phyloP scores from a whole-genome alignment of 306 rosid genomes.

The Quercus bicolor region DNA sequence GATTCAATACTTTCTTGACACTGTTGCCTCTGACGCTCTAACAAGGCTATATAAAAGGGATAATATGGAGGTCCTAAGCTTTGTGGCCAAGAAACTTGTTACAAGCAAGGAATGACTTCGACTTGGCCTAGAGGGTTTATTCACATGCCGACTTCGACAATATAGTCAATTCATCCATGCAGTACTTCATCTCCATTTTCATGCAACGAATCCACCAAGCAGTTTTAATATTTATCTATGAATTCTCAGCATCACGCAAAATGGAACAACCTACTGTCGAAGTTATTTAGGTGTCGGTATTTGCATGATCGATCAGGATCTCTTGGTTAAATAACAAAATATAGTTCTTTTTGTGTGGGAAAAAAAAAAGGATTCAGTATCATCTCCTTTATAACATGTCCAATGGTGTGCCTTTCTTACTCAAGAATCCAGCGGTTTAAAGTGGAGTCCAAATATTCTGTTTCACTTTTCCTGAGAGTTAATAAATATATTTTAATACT shows the following conservation, averaged over 20 bases:
- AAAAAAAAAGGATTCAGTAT: background rate
- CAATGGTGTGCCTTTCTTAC: background rate
- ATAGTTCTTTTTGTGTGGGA: background rate
- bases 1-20: background rate
- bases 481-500: too few species aligned
- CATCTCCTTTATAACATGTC: background rate
- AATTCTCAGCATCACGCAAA: too few species aligned
- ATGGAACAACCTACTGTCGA: background rate
- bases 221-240: too few species aligned
- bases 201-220: background rate
- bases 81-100: slow-evolving; percentile 32
- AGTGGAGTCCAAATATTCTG: too few species aligned
- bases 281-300: background rate
- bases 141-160: slow-evolving; percentile 18
- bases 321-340: background rate
- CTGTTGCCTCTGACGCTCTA: slow-evolving; percentile 5
- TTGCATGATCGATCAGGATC: background rate
- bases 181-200: background rate
- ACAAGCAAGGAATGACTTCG: slow-evolving; percentile 55
- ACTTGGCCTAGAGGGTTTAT: slow-evolving; percentile 47
- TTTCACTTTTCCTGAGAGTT: too few species aligned
- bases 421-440: too few species aligned
- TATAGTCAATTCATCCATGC: background rate
- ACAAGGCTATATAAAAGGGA: background rate
- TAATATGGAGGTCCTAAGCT: slow-evolving; percentile 35